These are phyloP conservation scores for Mucor indicus DNA, from an alignment of 371 early-diverging fungal genomes.

Conservation along the genomic window DNA sequence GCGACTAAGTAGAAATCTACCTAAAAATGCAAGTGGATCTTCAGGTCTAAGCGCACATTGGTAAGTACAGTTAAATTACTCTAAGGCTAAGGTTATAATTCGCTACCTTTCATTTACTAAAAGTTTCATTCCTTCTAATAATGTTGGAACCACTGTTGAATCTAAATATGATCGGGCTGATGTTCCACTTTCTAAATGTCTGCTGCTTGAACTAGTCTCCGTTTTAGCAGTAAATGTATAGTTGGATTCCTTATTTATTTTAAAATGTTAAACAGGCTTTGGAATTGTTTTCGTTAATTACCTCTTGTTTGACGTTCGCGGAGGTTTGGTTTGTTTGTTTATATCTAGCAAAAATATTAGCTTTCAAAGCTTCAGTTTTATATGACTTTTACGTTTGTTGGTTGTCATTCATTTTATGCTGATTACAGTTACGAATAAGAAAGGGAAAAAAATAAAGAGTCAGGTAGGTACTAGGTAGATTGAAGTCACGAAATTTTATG, in stretches of 20 bases:
- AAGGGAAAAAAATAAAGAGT: too few relatives aligned
- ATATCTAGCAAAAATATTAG: too few relatives aligned
- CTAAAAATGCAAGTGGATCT: slow-evolving; percentile 46
- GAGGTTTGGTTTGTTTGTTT: too few relatives aligned
- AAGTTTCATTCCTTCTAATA: slow-evolving; percentile 66
- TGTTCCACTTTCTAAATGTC: slow-evolving; percentile 14
- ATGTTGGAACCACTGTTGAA: slow-evolving; percentile 54
- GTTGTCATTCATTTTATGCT: too few relatives aligned
- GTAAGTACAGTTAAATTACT: background rate
- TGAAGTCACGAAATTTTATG: too few relatives aligned
- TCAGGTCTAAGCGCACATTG: slow-evolving; percentile 26
- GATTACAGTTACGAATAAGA: too few relatives aligned
- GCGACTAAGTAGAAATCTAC: slow-evolving; percentile 36
- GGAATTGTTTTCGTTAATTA: too few relatives aligned
- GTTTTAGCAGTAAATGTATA: background rate
- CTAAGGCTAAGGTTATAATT: background rate
- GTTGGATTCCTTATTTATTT: background rate
- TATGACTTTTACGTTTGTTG: too few relatives aligned
- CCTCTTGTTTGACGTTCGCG: slow-evolving; percentile 8
- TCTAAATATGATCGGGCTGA: slow-evolving; percentile 60
- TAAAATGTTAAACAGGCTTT: too few relatives aligned
- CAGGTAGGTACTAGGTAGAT: too few relatives aligned
- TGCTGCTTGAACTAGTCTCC: too few relatives aligned
- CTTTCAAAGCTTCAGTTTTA: too few relatives aligned
- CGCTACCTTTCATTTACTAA: slow-evolving; percentile 57